Base-by-base conservation (phyloP, 305 asterid genomes). In the Rubia balearica region DNA sequence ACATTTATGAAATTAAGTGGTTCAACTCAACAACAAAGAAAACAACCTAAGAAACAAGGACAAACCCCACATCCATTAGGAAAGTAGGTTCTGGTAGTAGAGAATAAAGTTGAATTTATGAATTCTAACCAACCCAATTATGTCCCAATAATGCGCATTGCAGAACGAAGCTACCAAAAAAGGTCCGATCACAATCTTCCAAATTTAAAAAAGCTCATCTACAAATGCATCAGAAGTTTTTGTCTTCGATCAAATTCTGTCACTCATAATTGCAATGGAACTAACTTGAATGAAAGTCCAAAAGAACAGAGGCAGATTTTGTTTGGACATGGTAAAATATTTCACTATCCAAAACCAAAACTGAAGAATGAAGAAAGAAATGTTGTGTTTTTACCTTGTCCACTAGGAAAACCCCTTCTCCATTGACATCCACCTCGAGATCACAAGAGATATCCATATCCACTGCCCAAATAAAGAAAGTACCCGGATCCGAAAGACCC, bases 351-450 rank as follows among this genome's bases (percentile, higher is more conserved):
- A 55, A 33, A 65, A 66, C 38, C 55, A 73, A 76, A 69, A 73
- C 41, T 61, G 71, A 65, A 68, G 71, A 71, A 21, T n/a, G 67
- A 33, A 46, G 45, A 70, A 68, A 55, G 48, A 33, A 30, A 33
- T 6, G 10, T 46, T 22, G 7, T 22, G 22, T 48, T 19, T 49
- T 75, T 80, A 88, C 96, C 95, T 86, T 84, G 75, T 90, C 74
- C 16, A 90, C 84, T 80, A 81, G 41, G 84, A 90, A 90, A 76
- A 81, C 66, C 81, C 85, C 86, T 77, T 88, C 90, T 53, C 96
- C 96, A 85, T 88, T 90, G 72, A 90, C 91, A 81, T 88, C 92
- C 80, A 90, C 89, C 75, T 85, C 90, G 81, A 90, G 95, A 80
- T 89, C 85, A 85, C 86, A 70, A 63, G 74, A 66, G 67, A 80